Base-by-base conservation (phyloP, 2,329 filamentous ascomycete species). In the Albophoma yamanashiensis region DNA sequence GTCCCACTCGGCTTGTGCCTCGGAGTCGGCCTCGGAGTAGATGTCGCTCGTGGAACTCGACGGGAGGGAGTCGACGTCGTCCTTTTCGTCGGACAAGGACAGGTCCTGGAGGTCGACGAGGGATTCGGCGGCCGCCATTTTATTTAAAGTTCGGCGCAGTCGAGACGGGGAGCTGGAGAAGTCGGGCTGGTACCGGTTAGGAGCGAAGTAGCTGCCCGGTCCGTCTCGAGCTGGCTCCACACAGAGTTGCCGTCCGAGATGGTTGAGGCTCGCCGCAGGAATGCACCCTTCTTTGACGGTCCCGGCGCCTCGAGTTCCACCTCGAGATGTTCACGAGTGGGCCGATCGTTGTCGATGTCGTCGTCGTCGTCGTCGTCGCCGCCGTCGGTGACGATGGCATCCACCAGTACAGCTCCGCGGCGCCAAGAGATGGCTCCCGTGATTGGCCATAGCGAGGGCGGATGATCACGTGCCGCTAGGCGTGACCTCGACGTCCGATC, bases 1-100 rank as follows among this genome's bases (percentile, higher is more conserved):
- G 68, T 93, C 89, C 94, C 94, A 99, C 76, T 99, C 93, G 62
- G 84, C 84, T 74, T 99, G 93, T 12, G 94, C 94, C 71, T 97
- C 93, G 45, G 89, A 91, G 62, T 88, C 79, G 62, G 81, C 79
- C 57, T 88, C 84, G 39, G 78, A 79, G 65, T 79, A 79, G 57
- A 77, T 67, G 42, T 87, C 85, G 57, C 81, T 81, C 64, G 79
- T 83, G 22, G 82, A 81, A 56, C 81, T 77, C 59, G 86, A 88
- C 27, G 86, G 84, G 27, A 89, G 79, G 59, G 85, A 87, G 70
- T 86, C 84, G 66, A 87, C 68, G 7, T 87, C 84, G 65, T 84
- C 81, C 61, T 80, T 76, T 60, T 85, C 80, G 62, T 78, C 74
- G 57, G 78, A 77, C 42, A 75, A 67, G 22, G 75, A 73, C 60